Evolutionary conservation across 1,284 basidiomycete species (phyloP).

Genomic region (Ustilago lituana): DNA sequence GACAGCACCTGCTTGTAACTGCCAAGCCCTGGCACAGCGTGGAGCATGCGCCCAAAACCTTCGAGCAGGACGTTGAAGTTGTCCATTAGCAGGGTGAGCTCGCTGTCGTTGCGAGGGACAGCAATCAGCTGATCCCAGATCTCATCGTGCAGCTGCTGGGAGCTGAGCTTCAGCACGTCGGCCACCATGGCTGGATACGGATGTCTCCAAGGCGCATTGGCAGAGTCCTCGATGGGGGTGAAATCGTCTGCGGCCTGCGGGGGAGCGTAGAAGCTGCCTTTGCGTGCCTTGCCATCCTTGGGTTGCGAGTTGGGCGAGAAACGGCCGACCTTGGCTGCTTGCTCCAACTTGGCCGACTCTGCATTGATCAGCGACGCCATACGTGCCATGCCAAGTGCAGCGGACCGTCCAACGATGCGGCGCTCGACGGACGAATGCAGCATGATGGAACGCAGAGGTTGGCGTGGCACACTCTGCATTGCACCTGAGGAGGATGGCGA

Average conservation of each 20-base stretch:
- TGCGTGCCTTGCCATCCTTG: conserved; percentile 22
- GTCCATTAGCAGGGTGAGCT: conserved; percentile 24
- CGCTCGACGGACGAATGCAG: conserved; percentile 27
- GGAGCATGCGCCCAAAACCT: conserved; percentile 31
- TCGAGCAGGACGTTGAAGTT: conserved; percentile 38
- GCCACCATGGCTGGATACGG: conserved; percentile 48
- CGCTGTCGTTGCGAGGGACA: conserved; percentile 26
- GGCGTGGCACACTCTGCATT: neutral
- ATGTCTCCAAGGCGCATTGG: conserved; percentile 43
- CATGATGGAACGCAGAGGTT: conserved; percentile 27
- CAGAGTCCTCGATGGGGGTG: conserved; percentile 39
- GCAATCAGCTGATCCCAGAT: conserved; percentile 46
- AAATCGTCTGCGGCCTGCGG: neutral
- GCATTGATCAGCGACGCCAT: conserved; percentile 35
- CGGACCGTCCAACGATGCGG: conserved; percentile 24
- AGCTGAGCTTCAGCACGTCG: conserved; percentile 28
- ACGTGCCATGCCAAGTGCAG: conserved; percentile 35
- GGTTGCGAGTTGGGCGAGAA: neutral
- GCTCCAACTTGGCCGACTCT: conserved; percentile 30
- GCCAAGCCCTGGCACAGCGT: conserved; percentile 36
- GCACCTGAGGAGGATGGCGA: conserved; percentile 2
- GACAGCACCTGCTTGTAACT: conserved; percentile 26
- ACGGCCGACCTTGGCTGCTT: conserved; percentile 15
- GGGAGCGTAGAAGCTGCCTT: conserved; percentile 25
- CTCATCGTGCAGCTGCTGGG: conserved; percentile 40